These are phyloP conservation scores for Candida manassasensis DNA, from an alignment of 805 yeast species.

Conservation along the genomic window DNA sequence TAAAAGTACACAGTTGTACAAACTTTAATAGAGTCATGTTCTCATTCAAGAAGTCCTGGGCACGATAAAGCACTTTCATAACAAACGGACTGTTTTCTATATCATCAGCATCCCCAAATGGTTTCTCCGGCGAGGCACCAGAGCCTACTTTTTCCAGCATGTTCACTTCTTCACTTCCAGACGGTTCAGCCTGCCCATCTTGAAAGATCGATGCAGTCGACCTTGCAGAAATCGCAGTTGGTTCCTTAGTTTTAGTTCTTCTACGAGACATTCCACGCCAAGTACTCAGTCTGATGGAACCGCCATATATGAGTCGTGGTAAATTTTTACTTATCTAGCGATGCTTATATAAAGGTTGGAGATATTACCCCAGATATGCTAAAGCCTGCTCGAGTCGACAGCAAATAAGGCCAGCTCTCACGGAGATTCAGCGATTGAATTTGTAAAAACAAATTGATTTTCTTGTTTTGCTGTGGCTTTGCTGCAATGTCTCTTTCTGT, in stretches of 20 bases:
- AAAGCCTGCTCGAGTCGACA: too few relatives aligned
- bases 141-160: background rate
- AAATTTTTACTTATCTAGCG: too few relatives aligned
- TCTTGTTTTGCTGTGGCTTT: too few relatives aligned
- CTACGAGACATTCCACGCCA: constrained; percentile 11
- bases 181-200: constrained; percentile 5
- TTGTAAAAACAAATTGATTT: too few relatives aligned
- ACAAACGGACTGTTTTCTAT: constrained; percentile 18
- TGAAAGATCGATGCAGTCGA: constrained; percentile 15
- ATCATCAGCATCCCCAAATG: constrained; percentile 6
- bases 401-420: too few relatives aligned
- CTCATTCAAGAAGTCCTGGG: constrained; percentile 37
- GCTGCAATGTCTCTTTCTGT: too few relatives aligned
- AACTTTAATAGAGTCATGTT: constrained; percentile 25
- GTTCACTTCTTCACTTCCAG: background rate
- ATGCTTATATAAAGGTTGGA: too few relatives aligned
- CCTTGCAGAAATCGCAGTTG: background rate
- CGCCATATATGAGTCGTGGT: too few relatives aligned
- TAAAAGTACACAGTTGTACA: constrained; percentile 27
- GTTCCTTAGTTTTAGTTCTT: constrained; percentile 3
- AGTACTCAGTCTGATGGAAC: too few relatives aligned
- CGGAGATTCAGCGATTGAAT: too few relatives aligned
- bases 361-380: too few relatives aligned
- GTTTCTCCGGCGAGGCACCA: background rate
- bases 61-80: constrained; percentile 21